phyloP scores from a whole-genome alignment of 2,329 filamentous ascomycete genomes.

The Arthrocladium fulminans region DNA sequence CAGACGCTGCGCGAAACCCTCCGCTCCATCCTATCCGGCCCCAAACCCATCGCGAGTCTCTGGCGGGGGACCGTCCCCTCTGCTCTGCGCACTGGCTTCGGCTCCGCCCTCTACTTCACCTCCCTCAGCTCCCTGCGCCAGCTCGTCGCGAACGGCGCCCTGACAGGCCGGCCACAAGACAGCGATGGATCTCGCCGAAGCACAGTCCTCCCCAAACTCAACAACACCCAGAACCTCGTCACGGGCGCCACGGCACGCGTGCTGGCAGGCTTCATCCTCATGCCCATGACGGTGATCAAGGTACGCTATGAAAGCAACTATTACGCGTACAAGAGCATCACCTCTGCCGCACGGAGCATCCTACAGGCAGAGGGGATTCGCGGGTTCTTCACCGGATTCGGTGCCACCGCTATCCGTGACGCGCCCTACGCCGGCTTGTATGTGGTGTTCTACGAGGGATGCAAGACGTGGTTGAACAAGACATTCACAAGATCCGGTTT shows the following conservation, averaged over 20 bases:
- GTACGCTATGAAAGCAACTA: slow-evolving; percentile 87
- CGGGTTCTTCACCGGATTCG: slow-evolving; percentile 89
- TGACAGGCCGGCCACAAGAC: slow-evolving; percentile 15
- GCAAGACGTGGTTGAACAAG: slow-evolving; percentile 54
- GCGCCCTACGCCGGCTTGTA: slow-evolving; percentile 96
- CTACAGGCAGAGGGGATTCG: slow-evolving; percentile 60
- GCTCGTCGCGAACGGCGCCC: slow-evolving; percentile 32
- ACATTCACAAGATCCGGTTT: slow-evolving; percentile 10
- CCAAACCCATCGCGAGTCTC: slow-evolving; percentile 60
- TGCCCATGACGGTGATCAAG: slow-evolving; percentile 94
- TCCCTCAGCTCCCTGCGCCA: slow-evolving; percentile 76
- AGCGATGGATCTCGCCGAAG: slow-evolving; percentile 12
- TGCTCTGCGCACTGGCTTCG: slow-evolving; percentile 85
- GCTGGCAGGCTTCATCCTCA: slow-evolving; percentile 79
- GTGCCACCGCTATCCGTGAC: slow-evolving; percentile 84
- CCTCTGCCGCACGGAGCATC: slow-evolving; percentile 66
- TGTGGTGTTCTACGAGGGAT: slow-evolving; percentile 83
- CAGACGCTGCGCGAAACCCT: slow-evolving; percentile 61
- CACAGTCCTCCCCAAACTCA: slow-evolving; percentile 70
- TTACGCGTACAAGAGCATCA: slow-evolving; percentile 72
- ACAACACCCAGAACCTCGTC: slow-evolving; percentile 72
- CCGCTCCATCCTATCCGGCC: slow-evolving; percentile 57
- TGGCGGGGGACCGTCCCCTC: slow-evolving; percentile 92
- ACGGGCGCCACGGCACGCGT: slow-evolving; percentile 79
- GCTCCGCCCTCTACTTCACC: slow-evolving; percentile 89